Evolutionary conservation across 177 flowering plant genomes (phyloP).

Genomic region (Vitis hybrid): DNA sequence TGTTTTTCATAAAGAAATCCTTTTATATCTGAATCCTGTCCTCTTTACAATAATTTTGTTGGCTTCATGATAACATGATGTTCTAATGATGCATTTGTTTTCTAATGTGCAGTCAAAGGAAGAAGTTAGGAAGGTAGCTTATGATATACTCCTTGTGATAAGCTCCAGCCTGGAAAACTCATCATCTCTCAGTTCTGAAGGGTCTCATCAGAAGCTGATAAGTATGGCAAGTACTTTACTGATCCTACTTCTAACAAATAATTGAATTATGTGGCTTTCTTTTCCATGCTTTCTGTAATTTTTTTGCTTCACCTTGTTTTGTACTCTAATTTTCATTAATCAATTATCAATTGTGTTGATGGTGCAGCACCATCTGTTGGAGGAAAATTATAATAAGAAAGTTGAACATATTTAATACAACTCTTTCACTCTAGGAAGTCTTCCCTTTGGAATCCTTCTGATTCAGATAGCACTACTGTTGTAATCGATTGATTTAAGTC

Average conservation of each 20-base stretch:
- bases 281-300: background rate
- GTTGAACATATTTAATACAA: no score
- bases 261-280: background rate
- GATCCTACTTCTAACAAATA: background rate
- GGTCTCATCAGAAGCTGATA: conserved; percentile 49
- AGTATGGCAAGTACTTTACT: conserved; percentile 55
- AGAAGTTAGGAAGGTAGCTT: conserved; percentile 72
- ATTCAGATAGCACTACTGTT: no score
- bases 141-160: conserved; percentile 59
- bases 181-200: conserved; percentile 28
- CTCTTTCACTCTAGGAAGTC: no score
- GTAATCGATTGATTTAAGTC: no score
- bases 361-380: no score
- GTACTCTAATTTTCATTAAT: no score
- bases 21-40: background rate
- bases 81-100: background rate
- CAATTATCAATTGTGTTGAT: no score
- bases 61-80: background rate
- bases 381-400: no score
- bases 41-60: background rate
- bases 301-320: no score
- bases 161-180: conserved; percentile 50
- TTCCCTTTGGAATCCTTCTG: no score
- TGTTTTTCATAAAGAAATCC: no score
- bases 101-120: conserved; percentile 51